A percentile compares a stretch with the other conserved stretches of the same genome.
Evolutionary conservation across 345 rosid species (phyloP).

Genomic region (Moricandia moricandioides): DNA sequence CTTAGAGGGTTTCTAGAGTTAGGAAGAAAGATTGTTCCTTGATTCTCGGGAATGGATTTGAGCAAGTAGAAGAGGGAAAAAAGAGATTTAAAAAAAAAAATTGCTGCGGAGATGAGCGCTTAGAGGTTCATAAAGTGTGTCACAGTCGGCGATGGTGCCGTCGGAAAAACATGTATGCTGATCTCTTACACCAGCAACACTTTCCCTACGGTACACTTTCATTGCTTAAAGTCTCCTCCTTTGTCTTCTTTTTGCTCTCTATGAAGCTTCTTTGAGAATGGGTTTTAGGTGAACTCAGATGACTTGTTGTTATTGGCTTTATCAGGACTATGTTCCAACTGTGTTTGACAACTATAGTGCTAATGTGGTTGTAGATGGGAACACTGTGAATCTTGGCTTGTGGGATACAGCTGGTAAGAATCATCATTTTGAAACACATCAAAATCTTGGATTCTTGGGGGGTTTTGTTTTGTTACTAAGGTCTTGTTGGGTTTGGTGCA

Average conservation of each 20-base stretch:
- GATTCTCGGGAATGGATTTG: conserved; percentile 28
- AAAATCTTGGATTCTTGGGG: conserved; percentile 4
- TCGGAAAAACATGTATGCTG: conserved; percentile 92
- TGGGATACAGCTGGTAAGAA: conserved; percentile 95
- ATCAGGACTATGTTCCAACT: conserved; percentile 95
- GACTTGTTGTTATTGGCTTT: conserved; percentile 21
- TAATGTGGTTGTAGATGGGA: conserved; percentile 93
- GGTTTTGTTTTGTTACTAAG: background rate
- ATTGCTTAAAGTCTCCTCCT: background rate
- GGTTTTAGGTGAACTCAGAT: background rate
- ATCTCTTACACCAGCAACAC: conserved; percentile 97
- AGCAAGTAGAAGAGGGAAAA: background rate
- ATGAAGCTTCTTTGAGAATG: background rate
- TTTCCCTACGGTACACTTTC: conserved; percentile 70
- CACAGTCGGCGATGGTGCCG: conserved; percentile 97
- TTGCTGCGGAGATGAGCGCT: conserved; percentile 75
- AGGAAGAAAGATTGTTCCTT: conserved; percentile 15
- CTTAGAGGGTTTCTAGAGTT: conserved; percentile 5
- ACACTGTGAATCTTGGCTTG: conserved; percentile 82
- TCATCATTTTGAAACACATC: background rate
- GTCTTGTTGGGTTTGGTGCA: conserved; percentile 31
- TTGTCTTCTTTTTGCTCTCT: background rate
- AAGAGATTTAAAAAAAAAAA: too few species aligned
- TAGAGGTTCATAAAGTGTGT: conserved; percentile 97
- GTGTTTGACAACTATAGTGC: conserved; percentile 99